These are phyloP conservation scores for Sugiyamaella americana DNA, from an alignment of 805 yeast species.

Conservation along the genomic window DNA sequence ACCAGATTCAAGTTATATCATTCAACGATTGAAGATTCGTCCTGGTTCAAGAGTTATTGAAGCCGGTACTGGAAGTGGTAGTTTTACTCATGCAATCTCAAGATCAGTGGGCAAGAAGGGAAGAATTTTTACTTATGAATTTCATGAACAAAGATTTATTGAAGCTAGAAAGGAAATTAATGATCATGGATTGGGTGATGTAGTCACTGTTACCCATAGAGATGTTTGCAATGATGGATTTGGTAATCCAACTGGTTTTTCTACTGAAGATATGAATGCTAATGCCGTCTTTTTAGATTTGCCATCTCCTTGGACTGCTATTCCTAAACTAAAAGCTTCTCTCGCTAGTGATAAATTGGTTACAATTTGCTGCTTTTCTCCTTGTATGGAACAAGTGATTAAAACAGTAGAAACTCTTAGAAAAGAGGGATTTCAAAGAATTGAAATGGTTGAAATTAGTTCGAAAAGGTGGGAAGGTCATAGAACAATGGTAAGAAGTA, in stretches of 20 bases:
- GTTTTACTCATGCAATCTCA: conserved; percentile 88
- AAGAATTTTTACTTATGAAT: conserved; percentile 76
- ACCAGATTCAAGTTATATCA: conserved; percentile 87
- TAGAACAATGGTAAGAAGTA: conserved; percentile 74
- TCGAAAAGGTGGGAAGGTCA: conserved; percentile 86
- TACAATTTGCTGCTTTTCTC: conserved; percentile 90
- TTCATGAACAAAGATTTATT: conserved; percentile 73
- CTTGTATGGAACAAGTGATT: conserved; percentile 95
- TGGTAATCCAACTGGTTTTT: conserved; percentile 6
- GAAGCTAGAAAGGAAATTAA: conserved; percentile 77
- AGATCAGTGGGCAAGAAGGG: conserved; percentile 64
- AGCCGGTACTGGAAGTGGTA: conserved; percentile 98
- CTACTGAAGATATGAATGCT: conserved; percentile 43
- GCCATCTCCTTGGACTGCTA: conserved; percentile 97
- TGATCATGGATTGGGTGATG: conserved; percentile 56
- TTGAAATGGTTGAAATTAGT: conserved; percentile 89
- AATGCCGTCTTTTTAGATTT: conserved; percentile 80
- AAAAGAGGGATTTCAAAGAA: conserved; percentile 70
- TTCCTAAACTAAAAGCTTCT: conserved; percentile 62
- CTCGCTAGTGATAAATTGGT: conserved; percentile 48
- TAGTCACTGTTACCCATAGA: conserved; percentile 73
- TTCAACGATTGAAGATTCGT: conserved; percentile 69
- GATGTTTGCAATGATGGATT: conserved; percentile 92
- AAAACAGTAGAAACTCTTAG: conserved; percentile 74
- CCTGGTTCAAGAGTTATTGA: conserved; percentile 80